A percentile compares a stretch with the other conserved stretches of the same genome.
These are phyloP conservation scores for Iris pallida DNA, from an alignment of 116 monocot genomes.

Conservation along the genomic window DNA sequence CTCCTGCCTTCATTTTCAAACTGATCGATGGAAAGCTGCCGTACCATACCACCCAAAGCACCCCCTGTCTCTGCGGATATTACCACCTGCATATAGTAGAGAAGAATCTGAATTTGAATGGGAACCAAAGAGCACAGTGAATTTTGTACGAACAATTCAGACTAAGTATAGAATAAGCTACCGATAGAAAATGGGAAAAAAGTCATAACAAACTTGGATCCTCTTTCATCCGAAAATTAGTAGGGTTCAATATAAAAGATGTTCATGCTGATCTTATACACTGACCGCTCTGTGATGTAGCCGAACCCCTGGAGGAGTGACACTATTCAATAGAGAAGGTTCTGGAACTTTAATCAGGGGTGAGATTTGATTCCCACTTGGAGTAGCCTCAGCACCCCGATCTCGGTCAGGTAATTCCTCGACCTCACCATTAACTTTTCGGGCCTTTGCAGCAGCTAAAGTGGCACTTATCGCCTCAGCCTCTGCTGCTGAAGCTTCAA, in stretches of 20 bases:
- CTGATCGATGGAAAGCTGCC: slow-evolving; percentile 98
- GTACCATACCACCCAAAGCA: slow-evolving; percentile 95
- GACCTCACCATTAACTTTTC: slow-evolving; percentile 69
- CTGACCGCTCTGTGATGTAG: slow-evolving; percentile 96
- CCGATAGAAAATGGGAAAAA: no score
- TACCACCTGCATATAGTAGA: slow-evolving; percentile 61
- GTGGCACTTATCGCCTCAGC: slow-evolving; percentile 98
- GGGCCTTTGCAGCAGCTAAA: slow-evolving; percentile 94
- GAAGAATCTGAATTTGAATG: no score
- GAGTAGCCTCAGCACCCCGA: slow-evolving; percentile 63
- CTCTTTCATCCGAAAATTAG: no score
- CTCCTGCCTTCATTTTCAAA: slow-evolving; percentile 99
- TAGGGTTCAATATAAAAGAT: no score
- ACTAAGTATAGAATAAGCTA: background rate
- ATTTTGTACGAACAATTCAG: no score
- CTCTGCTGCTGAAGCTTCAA: slow-evolving; percentile 95
- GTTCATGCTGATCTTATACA: background rate
- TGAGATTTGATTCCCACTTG: slow-evolving; percentile 69
- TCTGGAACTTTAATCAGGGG: slow-evolving; percentile 57
- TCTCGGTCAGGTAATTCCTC: slow-evolving; percentile 67
- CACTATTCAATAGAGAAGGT: slow-evolving; percentile 38
- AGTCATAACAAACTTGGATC: no score
- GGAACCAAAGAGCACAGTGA: no score
- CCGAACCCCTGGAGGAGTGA: slow-evolving; percentile 66
- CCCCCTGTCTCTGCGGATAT: slow-evolving; percentile 99